Evolutionary conservation across 768 basidiomycete genomes (phyloP).

Genomic region (Russula emetica): DNA sequence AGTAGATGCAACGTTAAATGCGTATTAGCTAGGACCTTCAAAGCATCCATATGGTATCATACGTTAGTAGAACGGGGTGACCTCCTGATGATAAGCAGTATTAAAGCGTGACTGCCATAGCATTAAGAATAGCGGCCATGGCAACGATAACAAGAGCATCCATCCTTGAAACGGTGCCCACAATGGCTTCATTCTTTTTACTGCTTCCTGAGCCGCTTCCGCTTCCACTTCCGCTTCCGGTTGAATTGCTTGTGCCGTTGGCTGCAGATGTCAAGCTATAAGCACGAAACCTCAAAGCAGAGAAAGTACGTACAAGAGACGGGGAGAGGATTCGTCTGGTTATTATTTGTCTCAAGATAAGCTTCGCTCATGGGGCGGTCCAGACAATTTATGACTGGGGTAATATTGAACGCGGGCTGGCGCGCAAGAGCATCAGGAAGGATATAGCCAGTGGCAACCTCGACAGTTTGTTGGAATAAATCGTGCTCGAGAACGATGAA

Average conservation of each 20-base stretch:
- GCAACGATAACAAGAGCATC: background rate
- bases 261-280: background rate
- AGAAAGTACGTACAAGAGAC: slow-evolving; percentile 15
- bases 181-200: slow-evolving; percentile 2
- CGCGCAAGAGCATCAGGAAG: slow-evolving; percentile 74
- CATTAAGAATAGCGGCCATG: background rate
- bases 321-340: slow-evolving; percentile 54
- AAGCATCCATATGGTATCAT: slow-evolving; percentile 15
- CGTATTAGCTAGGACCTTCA: background rate
- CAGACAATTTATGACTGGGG: slow-evolving; percentile 68
- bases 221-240: background rate
- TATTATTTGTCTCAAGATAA: slow-evolving; percentile 81
- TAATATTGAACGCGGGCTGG: slow-evolving; percentile 59
- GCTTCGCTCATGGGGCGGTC: slow-evolving; percentile 54
- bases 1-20: background rate
- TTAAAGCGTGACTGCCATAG: slow-evolving; percentile 6
- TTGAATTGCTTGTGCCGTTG: background rate
- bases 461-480: slow-evolving; percentile 78
- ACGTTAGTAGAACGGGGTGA: background rate
- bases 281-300: background rate
- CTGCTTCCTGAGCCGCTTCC: background rate
- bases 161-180: background rate
- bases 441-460: slow-evolving; percentile 82
- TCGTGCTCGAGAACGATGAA: slow-evolving; percentile 91
- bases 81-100: background rate